These are phyloP conservation scores for Trametes punicea DNA, from an alignment of 768 basidiomycete species.

Conservation along the genomic window DNA sequence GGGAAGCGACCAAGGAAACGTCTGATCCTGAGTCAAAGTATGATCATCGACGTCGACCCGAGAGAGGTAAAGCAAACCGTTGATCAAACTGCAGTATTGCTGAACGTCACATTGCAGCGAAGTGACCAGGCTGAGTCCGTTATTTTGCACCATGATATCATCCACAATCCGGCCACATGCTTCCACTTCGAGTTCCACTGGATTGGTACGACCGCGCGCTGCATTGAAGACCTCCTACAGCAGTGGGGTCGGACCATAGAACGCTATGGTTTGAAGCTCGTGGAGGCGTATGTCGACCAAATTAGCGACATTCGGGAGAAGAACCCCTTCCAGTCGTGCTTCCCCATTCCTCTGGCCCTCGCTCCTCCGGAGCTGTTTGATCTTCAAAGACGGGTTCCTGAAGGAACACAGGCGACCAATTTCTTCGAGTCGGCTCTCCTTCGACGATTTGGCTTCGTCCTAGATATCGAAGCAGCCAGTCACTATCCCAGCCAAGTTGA, in stretches of 20 bases:
- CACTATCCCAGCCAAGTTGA: constrained; percentile 81
- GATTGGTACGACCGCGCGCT: constrained; percentile 91
- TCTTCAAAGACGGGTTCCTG: constrained; percentile 62
- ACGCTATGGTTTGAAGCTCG: constrained; percentile 84
- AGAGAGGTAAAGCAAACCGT: constrained; percentile 47
- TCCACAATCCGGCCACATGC: constrained; percentile 91
- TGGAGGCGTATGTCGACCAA: constrained; percentile 91
- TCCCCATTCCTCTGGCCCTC: constrained; percentile 73
- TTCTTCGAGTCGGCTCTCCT: constrained; percentile 84
- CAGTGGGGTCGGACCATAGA: constrained; percentile 82
- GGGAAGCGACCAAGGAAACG: constrained; percentile 47
- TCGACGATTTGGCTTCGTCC: constrained; percentile 73
- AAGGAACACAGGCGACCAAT: constrained; percentile 59
- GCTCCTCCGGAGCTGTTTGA: constrained; percentile 71
- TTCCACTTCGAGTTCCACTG: constrained; percentile 98
- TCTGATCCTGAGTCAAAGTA: constrained; percentile 80
- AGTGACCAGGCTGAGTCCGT: constrained; percentile 88
- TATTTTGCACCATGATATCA: constrained; percentile 88
- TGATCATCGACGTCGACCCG: constrained; percentile 85
- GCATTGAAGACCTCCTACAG: constrained; percentile 84
- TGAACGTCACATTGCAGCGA: constrained; percentile 40
- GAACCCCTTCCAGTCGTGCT: constrained; percentile 91
- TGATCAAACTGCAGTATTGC: background rate
- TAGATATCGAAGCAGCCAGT: constrained; percentile 75
- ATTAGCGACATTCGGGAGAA: constrained; percentile 82